Evolutionary conservation across 2,329 filamentous ascomycete species (phyloP), one percentile per base, ranked within the genome.

Genomic region (Phyllosticta ampelicida): DNA sequence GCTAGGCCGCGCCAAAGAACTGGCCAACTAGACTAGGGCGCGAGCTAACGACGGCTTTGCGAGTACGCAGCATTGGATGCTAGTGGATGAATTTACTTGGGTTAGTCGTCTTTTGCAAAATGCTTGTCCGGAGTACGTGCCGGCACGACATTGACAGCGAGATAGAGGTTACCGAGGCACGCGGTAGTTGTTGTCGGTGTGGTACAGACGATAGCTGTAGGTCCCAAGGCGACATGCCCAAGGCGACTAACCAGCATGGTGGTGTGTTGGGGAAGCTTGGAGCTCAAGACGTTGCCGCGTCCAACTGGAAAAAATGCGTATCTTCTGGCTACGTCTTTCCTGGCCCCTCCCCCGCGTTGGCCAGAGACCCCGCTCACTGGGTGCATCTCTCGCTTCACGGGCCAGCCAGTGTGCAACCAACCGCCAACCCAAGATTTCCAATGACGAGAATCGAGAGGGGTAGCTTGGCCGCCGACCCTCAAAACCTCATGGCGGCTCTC

Each of bases 401-500:
- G 36, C 36, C 36, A 44, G n/a, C 36, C 36, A 44, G 13, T 16
- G 6, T n/a, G 16, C 36, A n/a, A 44, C 36, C 36, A 44, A 44
- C 36, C 36, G 36, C 36, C 36, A 44, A 13, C 36, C 36, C 36
- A 13, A 44, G 36, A 44, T 44, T 44, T 44, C 36, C 36, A 44
- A 44, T 44, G 36, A 44, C 36, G 36, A 44, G 36, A n/a, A n/a
- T n/a, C n/a, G 36, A n/a, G 36, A 44, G 36, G 36, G 36, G 36
- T 44, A 44, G 36, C 36, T 44, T n/a, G 13, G 53, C 30, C 53
- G 55, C 55, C 55, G 55, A 20, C 10, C 36, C n/a, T 30, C 36
- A 16, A 44, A n/a, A n/a, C 36, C 13, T 44, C 36, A 36, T 36
- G 23, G n/a, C 55, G 55, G 55, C 55, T 58, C 55, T 58, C 55